Percentiles rank a stretch among this genome's conserved stretches.
Evolutionary conservation across 768 basidiomycete species (phyloP).

Genomic region (Heimioporus sp.): DNA sequence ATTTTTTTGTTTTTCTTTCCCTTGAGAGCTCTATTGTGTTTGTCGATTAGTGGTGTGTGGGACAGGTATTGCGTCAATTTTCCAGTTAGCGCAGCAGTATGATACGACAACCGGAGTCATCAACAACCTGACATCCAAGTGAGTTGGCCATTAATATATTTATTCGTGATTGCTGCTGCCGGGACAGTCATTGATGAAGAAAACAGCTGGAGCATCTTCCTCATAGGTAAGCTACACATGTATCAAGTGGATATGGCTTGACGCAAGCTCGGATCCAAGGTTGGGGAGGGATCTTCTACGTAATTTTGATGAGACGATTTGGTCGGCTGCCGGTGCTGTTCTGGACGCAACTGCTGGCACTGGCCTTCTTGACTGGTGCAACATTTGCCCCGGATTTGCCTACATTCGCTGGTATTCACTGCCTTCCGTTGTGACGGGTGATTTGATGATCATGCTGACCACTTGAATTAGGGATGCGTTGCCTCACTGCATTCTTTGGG

Average conservation of each 20-base stretch:
- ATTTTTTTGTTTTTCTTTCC: too few relatives aligned
- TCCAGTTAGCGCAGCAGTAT: slow-evolving; percentile 44
- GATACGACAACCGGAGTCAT: slow-evolving; percentile 46
- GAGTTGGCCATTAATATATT: too few relatives aligned
- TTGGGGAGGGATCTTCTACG: slow-evolving; percentile 30
- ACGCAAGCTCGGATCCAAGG: slow-evolving; percentile 12
- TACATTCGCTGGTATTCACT: slow-evolving; percentile 42
- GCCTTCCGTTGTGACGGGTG: not conserved
- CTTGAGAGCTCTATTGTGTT: not conserved
- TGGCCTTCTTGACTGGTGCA: slow-evolving; percentile 49
- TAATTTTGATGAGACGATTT: slow-evolving; percentile 30
- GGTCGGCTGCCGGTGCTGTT: slow-evolving; percentile 30
- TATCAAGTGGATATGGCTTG: not conserved
- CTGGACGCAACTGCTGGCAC: slow-evolving; percentile 37
- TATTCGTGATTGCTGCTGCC: not conserved
- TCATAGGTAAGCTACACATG: slow-evolving; percentile 32
- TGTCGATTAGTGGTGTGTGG: not conserved
- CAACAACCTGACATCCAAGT: slow-evolving; percentile 50
- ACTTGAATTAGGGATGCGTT: slow-evolving; percentile 27
- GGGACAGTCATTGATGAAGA: slow-evolving; percentile 1
- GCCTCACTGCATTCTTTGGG: slow-evolving; percentile 33
- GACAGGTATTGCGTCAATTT: slow-evolving; percentile 49
- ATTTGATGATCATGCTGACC: not conserved
- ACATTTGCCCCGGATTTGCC: slow-evolving; percentile 48
- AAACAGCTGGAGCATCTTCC: slow-evolving; percentile 46